Base-by-base conservation (phyloP, 192 early-diverging fungal genomes). In the Backusella luteola region DNA sequence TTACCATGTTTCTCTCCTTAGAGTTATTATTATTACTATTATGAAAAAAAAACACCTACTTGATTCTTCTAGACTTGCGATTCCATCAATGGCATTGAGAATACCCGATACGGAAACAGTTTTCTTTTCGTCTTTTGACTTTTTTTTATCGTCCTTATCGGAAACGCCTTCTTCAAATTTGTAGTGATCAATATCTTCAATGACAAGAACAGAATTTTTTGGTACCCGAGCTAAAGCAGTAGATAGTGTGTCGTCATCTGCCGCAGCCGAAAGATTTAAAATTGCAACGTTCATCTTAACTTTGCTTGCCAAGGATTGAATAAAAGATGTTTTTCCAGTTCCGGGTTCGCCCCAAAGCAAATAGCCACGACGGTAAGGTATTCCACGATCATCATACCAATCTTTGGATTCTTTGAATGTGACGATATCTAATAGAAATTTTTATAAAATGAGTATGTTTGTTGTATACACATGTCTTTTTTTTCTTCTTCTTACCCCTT, bases 251-350 rank as follows among this genome's bases (percentile, higher is more conserved):
- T 79, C 75, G 38, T 87, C 87, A 44, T 77, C 79, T 68, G 85
- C 35, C 36, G 83, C 79, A 35, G 69, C 80, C 67, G 84, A 79
- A 32, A 88, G 71, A 77, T 81, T 85, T 36, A 87, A 74, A 46
- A 87, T 84, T 23, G 83, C 85, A 15, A 85, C 76, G 26, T 83
- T 83, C 83, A 88, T 86, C 44, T 81, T 80, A 59, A 88, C 67
- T 52, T 84, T 81, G 23, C 87, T 75, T 34, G 87, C 87, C 73
- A 88, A 67, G n/a, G 87, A 87, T n/a, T 83, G 81, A 35, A 88
- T 82, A 69, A 87, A 83, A 1, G 85, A 86, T 15, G 85, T 86
- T 70, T 88, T 88, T n/a, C 87, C 87, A 4, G 87, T 86, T 42
- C 87, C 87, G 9, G 87, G 87, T 38, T 84, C 83, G 49, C 87